phyloP scores from a whole-genome alignment of 2,329 filamentous ascomycete genomes.

The Neonectria ditissima region DNA sequence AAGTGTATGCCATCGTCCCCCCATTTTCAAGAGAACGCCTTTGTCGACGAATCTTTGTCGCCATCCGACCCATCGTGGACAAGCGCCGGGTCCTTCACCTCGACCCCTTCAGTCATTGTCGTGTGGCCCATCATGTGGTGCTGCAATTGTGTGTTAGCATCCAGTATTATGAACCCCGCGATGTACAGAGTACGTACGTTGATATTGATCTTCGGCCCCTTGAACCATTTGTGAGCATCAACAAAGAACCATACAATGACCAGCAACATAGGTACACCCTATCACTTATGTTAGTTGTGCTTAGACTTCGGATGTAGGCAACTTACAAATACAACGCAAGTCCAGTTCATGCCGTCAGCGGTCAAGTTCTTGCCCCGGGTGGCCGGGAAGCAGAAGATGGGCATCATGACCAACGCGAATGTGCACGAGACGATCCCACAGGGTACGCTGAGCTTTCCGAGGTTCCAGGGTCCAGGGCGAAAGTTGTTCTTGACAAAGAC shows the following conservation, averaged over 20 bases:
- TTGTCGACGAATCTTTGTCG: slow-evolving; percentile 3
- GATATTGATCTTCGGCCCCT: slow-evolving; percentile 29
- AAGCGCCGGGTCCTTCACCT: slow-evolving; percentile 4
- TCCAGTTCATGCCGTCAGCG: slow-evolving; percentile 31
- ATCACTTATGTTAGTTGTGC: not conserved
- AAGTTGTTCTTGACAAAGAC: slow-evolving; percentile 29
- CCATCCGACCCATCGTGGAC: not conserved
- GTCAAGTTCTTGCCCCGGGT: slow-evolving; percentile 10
- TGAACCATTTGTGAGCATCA: slow-evolving; percentile 30
- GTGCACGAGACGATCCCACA: slow-evolving; percentile 16
- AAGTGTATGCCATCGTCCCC: too few relatives aligned
- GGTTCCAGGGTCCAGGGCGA: slow-evolving; percentile 28
- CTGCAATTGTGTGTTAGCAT: slow-evolving; percentile 4
- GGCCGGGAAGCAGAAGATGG: slow-evolving; percentile 30
- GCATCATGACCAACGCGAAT: slow-evolving; percentile 28
- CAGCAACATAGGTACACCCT: slow-evolving; percentile 17
- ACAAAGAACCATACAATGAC: slow-evolving; percentile 27
- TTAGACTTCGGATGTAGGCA: not conserved
- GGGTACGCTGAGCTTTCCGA: slow-evolving; percentile 22
- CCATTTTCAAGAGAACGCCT: not conserved
- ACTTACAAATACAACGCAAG: slow-evolving; percentile 27
- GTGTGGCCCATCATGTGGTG: slow-evolving; percentile 12
- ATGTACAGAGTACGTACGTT: not conserved
- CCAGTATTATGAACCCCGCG: too few relatives aligned
- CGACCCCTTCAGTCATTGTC: slow-evolving; percentile 15